Conservation (phyloP, 2,329 filamentous ascomycete species). For the Diplodia scrobiculata region DNA sequence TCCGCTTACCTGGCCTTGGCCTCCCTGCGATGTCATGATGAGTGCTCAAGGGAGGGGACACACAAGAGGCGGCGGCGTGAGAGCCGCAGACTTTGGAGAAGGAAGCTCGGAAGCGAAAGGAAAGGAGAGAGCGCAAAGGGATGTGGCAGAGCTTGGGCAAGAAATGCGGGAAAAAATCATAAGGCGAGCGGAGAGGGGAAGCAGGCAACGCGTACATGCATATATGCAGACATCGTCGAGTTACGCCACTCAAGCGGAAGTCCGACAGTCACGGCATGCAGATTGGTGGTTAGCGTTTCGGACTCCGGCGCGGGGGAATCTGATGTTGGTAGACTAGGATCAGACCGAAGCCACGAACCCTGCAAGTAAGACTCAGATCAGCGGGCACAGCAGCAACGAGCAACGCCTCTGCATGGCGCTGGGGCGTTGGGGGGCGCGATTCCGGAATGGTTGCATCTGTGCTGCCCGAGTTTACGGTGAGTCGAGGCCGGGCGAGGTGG, state of each 20-base stretch:
- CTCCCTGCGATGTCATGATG: constrained; percentile 16
- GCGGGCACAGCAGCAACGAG: constrained; percentile 20
- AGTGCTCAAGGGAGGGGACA: constrained; percentile 6
- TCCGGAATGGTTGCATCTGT: background rate
- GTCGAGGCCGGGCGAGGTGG: background rate
- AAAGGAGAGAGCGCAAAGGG: background rate
- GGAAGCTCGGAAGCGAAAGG: background rate
- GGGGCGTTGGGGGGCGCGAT: background rate
- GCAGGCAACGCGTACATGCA: constrained; percentile 21
- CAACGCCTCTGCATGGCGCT: constrained; percentile 17
- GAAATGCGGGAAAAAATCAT: background rate
- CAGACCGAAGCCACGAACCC: constrained; percentile 13
- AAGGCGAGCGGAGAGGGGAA: background rate
- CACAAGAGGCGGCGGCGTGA: background rate
- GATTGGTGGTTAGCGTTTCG: constrained; percentile 22
- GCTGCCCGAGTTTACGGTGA: background rate
- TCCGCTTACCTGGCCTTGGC: constrained; percentile 9
- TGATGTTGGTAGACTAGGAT: constrained; percentile 20
- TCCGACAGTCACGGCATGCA: constrained; percentile 1
- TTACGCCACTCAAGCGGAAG: constrained; percentile 12
- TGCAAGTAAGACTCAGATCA: constrained; percentile 25
- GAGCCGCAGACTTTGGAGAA: background rate
- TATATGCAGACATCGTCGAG: constrained; percentile 2
- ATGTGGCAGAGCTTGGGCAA: background rate
- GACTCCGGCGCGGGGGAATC: constrained; percentile 25